These are phyloP conservation scores for Juglanconis sp. DNA, from an alignment of 2,329 filamentous ascomycete species.

Conservation along the genomic window DNA sequence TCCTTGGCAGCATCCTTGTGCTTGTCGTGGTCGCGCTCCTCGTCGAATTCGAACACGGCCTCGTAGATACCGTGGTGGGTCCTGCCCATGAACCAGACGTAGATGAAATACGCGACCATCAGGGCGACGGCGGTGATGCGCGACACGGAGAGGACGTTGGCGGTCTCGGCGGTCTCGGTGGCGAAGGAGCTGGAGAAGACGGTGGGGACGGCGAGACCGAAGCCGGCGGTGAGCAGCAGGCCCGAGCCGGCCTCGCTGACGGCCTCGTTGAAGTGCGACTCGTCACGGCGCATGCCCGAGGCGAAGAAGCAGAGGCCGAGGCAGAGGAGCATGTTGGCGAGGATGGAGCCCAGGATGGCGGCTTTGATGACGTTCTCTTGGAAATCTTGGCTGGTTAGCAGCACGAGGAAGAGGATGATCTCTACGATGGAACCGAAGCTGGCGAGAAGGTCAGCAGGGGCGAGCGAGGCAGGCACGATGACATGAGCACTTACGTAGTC, in stretches of 20 bases:
- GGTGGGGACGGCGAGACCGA: constrained; percentile 40
- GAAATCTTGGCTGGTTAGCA: constrained; percentile 47
- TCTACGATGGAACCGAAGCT: constrained; percentile 72
- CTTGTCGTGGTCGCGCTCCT: constrained; percentile 34
- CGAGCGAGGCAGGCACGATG: not conserved
- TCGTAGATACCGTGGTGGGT: constrained; percentile 60
- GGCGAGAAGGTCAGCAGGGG: not conserved
- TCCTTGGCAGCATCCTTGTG: constrained; percentile 47
- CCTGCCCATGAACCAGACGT: constrained; percentile 54
- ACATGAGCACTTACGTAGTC: constrained; percentile 37
- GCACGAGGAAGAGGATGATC: constrained; percentile 76
- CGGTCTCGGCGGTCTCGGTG: constrained; percentile 15
- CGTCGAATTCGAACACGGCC: constrained; percentile 56
- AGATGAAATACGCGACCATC: constrained; percentile 53
- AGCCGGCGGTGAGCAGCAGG: constrained; percentile 67
- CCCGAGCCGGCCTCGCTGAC: constrained; percentile 78
- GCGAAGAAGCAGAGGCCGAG: constrained; percentile 77
- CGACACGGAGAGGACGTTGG: constrained; percentile 51
- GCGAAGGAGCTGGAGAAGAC: constrained; percentile 22
- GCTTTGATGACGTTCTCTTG: constrained; percentile 73
- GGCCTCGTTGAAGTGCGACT: constrained; percentile 69
- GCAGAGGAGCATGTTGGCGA: constrained; percentile 79
- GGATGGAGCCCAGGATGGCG: constrained; percentile 77
- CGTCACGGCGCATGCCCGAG: constrained; percentile 65
- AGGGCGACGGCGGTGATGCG: constrained; percentile 57